These are phyloP conservation scores for Yamadazyma kanchanaburiensis DNA, from an alignment of 1,139 yeast genomes.

Conservation along the genomic window DNA sequence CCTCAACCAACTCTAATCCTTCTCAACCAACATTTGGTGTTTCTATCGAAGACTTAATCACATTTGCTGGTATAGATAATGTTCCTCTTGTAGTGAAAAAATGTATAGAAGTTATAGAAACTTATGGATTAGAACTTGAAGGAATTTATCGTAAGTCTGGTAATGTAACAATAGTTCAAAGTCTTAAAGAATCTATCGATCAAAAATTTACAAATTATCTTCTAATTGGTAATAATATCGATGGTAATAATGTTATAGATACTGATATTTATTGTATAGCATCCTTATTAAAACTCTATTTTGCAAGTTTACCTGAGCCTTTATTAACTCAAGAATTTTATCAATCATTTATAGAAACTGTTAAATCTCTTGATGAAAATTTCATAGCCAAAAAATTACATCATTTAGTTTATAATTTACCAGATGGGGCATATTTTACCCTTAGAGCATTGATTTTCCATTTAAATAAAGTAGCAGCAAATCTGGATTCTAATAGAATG, in stretches of 20 bases:
- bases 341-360: constrained; percentile 66
- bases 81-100: constrained; percentile 90
- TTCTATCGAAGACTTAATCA: constrained; percentile 70
- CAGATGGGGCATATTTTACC: constrained; percentile 94
- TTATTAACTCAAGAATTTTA: constrained; percentile 57
- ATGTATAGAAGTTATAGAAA: constrained; percentile 84
- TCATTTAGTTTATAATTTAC: constrained; percentile 80
- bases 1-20: constrained; percentile 18
- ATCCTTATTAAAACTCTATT: constrained; percentile 65
- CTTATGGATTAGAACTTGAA: constrained; percentile 77
- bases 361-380: constrained; percentile 51
- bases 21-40: constrained; percentile 73
- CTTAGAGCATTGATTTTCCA: constrained; percentile 82
- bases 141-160: constrained; percentile 90
- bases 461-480: constrained; percentile 66
- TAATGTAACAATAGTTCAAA: constrained; percentile 69
- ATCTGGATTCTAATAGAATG: constrained; percentile 73
- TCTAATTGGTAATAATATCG: constrained; percentile 41
- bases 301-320: constrained; percentile 69
- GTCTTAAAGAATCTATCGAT: constrained; percentile 70
- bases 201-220: constrained; percentile 66
- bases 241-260: constrained; percentile 49
- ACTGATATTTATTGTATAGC: constrained; percentile 74
- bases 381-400: constrained; percentile 74
- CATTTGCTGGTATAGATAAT: constrained; percentile 77